phyloP scores from a whole-genome alignment of 2,329 filamentous ascomycete species.

The Ambrosiella beaveri region DNA sequence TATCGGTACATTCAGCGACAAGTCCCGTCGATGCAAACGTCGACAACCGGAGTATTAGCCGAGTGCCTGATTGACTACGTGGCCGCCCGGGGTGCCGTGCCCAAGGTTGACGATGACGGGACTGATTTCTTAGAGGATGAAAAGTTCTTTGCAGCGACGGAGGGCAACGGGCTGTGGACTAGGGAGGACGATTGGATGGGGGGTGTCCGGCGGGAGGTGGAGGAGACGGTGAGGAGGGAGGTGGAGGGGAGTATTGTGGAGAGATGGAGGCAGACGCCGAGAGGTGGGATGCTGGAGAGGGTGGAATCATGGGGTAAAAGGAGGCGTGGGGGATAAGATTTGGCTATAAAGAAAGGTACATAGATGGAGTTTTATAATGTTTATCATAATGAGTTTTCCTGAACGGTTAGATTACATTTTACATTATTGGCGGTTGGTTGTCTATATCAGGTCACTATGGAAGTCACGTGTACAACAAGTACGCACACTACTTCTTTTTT shows the following conservation, averaged over 20 bases:
- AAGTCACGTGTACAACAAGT: background rate
- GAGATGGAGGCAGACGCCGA: constrained; percentile 12
- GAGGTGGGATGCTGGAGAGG: background rate
- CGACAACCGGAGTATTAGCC: background rate
- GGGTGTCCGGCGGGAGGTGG: background rate
- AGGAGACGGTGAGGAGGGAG: background rate
- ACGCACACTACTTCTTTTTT: background rate
- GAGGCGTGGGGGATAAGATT: background rate
- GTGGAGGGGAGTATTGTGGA: background rate
- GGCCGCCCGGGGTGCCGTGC: constrained; percentile 6
- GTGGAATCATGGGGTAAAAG: background rate
- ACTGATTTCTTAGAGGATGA: constrained; percentile 7
- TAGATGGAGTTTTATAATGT: too few relatives aligned
- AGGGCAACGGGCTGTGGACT: constrained; percentile 6
- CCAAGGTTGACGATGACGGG: constrained; percentile 6
- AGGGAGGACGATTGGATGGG: constrained; percentile 6
- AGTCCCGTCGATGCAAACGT: constrained; percentile 1
- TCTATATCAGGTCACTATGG: too few relatives aligned
- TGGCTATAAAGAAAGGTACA: background rate
- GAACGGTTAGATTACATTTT: background rate
- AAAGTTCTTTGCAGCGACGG: constrained; percentile 7
- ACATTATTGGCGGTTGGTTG: background rate
- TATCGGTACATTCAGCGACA: constrained; percentile 6
- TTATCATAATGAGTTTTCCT: too few relatives aligned
- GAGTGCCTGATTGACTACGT: constrained; percentile 10